These are phyloP conservation scores for Ustilago loliicola DNA, from an alignment of 1,284 basidiomycete genomes.

Conservation along the genomic window DNA sequence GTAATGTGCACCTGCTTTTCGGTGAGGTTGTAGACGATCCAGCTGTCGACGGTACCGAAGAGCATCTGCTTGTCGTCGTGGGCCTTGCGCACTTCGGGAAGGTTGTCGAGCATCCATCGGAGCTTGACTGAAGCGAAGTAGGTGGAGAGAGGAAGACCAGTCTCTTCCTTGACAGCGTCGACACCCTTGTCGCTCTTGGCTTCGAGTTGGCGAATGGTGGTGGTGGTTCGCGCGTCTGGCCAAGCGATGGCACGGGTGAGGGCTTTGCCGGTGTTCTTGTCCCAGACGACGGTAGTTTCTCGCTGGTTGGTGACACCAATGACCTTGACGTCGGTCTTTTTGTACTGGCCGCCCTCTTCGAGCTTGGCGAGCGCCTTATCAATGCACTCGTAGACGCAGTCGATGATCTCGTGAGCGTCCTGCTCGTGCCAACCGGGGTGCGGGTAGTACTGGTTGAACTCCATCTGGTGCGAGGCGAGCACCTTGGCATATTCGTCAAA, in stretches of 20 bases:
- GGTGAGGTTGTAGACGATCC: slow-evolving; percentile 91
- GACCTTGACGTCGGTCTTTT: slow-evolving; percentile 85
- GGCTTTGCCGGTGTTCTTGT: slow-evolving; percentile 86
- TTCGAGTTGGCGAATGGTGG: slow-evolving; percentile 83
- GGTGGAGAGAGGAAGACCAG: slow-evolving; percentile 73
- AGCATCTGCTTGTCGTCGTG: slow-evolving; percentile 85
- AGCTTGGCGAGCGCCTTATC: slow-evolving; percentile 80
- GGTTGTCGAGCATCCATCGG: slow-evolving; percentile 94
- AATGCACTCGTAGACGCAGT: slow-evolving; percentile 83
- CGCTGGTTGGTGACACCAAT: slow-evolving; percentile 98
- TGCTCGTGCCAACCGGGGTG: slow-evolving; percentile 90
- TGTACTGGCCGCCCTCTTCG: slow-evolving; percentile 79
- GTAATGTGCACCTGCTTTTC: slow-evolving; percentile 89
- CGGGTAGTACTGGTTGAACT: slow-evolving; percentile 67
- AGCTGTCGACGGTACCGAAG: slow-evolving; percentile 96
- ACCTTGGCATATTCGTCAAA: slow-evolving; percentile 92
- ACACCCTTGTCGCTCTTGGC: slow-evolving; percentile 82
- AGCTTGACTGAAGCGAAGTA: slow-evolving; percentile 98
- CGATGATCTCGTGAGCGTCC: slow-evolving; percentile 85
- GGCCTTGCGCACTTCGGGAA: slow-evolving; percentile 82
- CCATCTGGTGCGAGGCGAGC: slow-evolving; percentile 83
- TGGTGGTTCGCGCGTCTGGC: slow-evolving; percentile 92
- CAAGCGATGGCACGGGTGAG: slow-evolving; percentile 91
- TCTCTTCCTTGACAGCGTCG: slow-evolving; percentile 74
- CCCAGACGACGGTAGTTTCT: slow-evolving; percentile 96